Conservation (phyloP, 2,329 filamentous ascomycete species). For the Fusarium paranaense region DNA sequence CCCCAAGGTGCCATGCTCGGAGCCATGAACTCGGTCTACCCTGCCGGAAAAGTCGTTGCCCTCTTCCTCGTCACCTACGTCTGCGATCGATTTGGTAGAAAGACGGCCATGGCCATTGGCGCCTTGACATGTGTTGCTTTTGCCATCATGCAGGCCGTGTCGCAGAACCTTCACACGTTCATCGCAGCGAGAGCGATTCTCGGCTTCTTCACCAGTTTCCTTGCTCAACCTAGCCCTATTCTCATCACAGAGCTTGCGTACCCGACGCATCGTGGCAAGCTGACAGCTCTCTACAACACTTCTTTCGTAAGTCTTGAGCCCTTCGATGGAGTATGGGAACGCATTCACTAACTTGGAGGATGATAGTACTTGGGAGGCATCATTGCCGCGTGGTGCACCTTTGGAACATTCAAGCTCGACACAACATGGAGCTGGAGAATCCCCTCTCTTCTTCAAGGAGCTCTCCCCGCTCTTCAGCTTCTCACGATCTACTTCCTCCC, state of each 20-base stretch:
- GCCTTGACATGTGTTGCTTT: constrained; percentile 46
- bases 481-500: constrained; percentile 42
- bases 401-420: constrained; percentile 41
- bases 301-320: constrained; percentile 37
- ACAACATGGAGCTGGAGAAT: constrained; percentile 44
- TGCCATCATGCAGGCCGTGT: constrained; percentile 48
- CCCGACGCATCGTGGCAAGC: constrained; percentile 49
- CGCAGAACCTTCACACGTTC: constrained; percentile 44
- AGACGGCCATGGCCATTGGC: constrained; percentile 51
- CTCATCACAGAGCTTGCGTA: constrained; percentile 51
- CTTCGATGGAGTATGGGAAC: rapidly evolving
- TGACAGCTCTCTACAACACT: constrained; percentile 50
- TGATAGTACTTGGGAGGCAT: constrained; percentile 45
- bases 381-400: constrained; percentile 46
- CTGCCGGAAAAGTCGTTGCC: constrained; percentile 53
- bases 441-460: constrained; percentile 42
- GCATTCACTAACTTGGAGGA: neutral
- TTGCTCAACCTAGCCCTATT: constrained; percentile 48
- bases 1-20: constrained; percentile 52
- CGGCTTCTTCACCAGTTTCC: constrained; percentile 47
- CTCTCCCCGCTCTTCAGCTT: constrained; percentile 38
- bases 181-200: constrained; percentile 48
- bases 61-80: constrained; percentile 51
- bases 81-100: constrained; percentile 55
- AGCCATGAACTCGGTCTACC: constrained; percentile 52